phyloP scores from a whole-genome alignment of 352 stramenopile species.

The Globisporangium rhizosaccharum region DNA sequence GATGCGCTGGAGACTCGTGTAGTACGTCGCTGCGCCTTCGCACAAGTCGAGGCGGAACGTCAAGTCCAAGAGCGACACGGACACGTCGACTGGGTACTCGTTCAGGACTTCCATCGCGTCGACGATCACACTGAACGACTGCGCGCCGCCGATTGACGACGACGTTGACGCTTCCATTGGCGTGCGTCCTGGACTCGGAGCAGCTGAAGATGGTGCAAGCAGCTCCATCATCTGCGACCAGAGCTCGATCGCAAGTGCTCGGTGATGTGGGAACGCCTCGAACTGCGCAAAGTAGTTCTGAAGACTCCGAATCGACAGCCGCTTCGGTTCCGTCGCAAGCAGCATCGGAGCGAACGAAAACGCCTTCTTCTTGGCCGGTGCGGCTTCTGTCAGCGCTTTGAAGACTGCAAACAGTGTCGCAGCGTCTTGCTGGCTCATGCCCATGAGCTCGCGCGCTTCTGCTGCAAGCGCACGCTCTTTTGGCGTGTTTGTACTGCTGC shows the following conservation, averaged over 20 bases:
- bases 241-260: slow-evolving; percentile 35
- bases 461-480: slow-evolving; percentile 33
- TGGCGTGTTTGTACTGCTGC: slow-evolving; percentile 1
- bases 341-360: slow-evolving; percentile 25
- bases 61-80: slow-evolving; percentile 55
- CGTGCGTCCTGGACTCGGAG: neutral
- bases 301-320: slow-evolving; percentile 56
- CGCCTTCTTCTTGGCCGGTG: slow-evolving; percentile 41
- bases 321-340: slow-evolving; percentile 11
- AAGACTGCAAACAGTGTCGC: slow-evolving; percentile 41
- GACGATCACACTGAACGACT: slow-evolving; percentile 28
- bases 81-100: slow-evolving; percentile 65
- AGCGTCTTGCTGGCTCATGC: slow-evolving; percentile 40
- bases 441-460: slow-evolving; percentile 42
- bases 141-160: neutral
- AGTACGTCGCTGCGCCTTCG: slow-evolving; percentile 46
- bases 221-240: slow-evolving; percentile 57
- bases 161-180: neutral
- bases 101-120: slow-evolving; percentile 53
- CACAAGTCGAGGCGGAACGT: slow-evolving; percentile 63
- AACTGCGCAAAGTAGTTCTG: slow-evolving; percentile 66
- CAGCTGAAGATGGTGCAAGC: slow-evolving; percentile 10
- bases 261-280: slow-evolving; percentile 37
- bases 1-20: slow-evolving; percentile 54
- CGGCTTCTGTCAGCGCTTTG: slow-evolving; percentile 42